Percentiles rank a stretch among this genome's conserved stretches.
Evolutionary conservation across 495 filamentous ascomycete species (phyloP).

Genomic region (Pseudotulostoma volvatum): DNA sequence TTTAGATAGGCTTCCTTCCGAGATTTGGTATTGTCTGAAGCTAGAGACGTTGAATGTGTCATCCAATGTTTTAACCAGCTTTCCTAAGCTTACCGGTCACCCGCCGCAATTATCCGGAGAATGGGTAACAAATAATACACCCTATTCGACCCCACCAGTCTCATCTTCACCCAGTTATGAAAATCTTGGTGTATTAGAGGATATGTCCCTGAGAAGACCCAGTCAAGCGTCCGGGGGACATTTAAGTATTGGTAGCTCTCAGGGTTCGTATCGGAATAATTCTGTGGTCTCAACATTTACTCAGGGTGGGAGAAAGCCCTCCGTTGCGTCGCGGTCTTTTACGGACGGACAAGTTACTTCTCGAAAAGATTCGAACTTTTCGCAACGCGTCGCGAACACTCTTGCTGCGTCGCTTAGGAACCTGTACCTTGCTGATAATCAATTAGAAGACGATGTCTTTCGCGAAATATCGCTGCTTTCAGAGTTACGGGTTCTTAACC

Average conservation of each 20-base stretch:
- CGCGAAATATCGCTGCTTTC: conserved; percentile 70
- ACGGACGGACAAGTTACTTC: conserved; percentile 44
- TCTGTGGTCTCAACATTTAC: conserved; percentile 69
- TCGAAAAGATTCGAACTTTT: conserved; percentile 80
- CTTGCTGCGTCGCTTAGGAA: conserved; percentile 73
- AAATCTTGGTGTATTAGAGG: conserved; percentile 55
- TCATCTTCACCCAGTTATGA: conserved; percentile 53
- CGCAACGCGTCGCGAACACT: conserved; percentile 55
- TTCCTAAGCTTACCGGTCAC: conserved; percentile 65
- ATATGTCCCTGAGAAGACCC: conserved; percentile 48
- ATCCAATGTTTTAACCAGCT: conserved; percentile 76
- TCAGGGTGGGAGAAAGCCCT: conserved; percentile 64
- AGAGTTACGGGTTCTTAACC: conserved; percentile 76
- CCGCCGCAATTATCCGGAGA: conserved; percentile 41
- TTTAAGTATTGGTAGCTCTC: conserved; percentile 58
- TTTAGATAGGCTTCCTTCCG: conserved; percentile 67
- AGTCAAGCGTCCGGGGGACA: conserved; percentile 70
- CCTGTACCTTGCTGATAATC: conserved; percentile 83
- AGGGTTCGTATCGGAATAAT: conserved; percentile 51
- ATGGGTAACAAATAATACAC: conserved; percentile 23
- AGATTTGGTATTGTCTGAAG: conserved; percentile 81
- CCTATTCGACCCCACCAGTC: conserved; percentile 33
- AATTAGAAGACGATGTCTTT: conserved; percentile 83
- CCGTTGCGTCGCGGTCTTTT: conserved; percentile 51
- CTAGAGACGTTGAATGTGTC: conserved; percentile 88